Evolutionary conservation across 2,329 filamentous ascomycete species (phyloP), one percentile per base, ranked within the genome.

Genomic region (Penicillium hesseltinei): DNA sequence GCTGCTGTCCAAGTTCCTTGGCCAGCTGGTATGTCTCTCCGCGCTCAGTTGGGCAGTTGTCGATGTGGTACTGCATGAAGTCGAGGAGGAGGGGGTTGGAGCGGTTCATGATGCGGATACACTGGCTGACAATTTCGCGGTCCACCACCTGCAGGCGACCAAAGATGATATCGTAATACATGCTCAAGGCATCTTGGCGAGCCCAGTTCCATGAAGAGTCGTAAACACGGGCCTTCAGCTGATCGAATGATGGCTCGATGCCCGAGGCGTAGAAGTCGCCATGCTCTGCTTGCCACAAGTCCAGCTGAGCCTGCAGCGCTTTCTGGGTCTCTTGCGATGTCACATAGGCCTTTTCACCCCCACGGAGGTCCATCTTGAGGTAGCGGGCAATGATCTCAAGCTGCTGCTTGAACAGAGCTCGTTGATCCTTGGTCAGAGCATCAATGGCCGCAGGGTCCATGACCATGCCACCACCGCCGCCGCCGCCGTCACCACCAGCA

Each of bases 141-240:
- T 99, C 94, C 40, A 99, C 90, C 49, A 88, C 91, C 80, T 94
- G 87, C 53, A 99, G 86, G 60, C 94, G 87, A 57, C 94, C 94
- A 69, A 99, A 99, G 71, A 99, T 97, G 71, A 99, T 95, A 71
- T 99, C 94, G 78, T 92, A 99, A 81, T 94, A 99, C 93, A 99
- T 99, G 80, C 84, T 94, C 53, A 99, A 85, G 29, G 93, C 94
- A 75, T 99, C 94, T 74, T 99, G 94, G 51, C 94, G 89, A 61
- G 92, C 94, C 94, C 94, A 99, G 76, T 99, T 99, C 94, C 94
- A 99, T 0, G 92, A 95, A 0, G 94, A 97, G 75, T 99, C 94
- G 78, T 99, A 99, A 10, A 94, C 88, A 72, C 94, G 89, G 33
- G 94, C 94, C 77, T 99, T 99, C 62, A 97, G 85, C 5, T 91